These are phyloP conservation scores for Jamesozyma spencerorum DNA, from an alignment of 805 yeast species.

Conservation along the genomic window DNA sequence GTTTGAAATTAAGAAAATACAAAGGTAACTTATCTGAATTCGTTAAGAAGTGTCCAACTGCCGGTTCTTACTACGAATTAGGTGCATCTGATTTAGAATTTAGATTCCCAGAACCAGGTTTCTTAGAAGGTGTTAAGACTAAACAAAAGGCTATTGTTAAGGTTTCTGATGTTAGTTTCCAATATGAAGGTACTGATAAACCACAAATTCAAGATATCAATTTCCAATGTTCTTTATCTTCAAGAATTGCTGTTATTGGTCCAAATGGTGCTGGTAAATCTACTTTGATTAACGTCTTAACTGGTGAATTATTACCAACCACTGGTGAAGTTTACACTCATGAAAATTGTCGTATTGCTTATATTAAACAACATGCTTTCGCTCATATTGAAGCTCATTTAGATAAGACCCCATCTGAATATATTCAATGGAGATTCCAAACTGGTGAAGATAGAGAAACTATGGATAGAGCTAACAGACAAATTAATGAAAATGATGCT, in stretches of 20 bases:
- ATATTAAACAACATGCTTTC: conserved; percentile 99
- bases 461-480: conserved; percentile 99
- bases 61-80: conserved; percentile 96
- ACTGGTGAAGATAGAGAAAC: conserved; percentile 99
- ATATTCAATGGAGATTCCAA: conserved; percentile 99
- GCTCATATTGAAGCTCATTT: conserved; percentile 98
- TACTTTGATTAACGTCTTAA: conserved; percentile 94
- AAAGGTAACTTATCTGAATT: conserved; percentile 99
- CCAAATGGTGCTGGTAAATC: conserved; percentile 99
- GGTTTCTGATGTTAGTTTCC: conserved; percentile 96
- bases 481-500: conserved; percentile 94
- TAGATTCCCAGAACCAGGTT: conserved; percentile 99
- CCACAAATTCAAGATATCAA: conserved; percentile 87
- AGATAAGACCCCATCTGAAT: conserved; percentile 99
- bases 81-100: conserved; percentile 97
- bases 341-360: conserved; percentile 99
- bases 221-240: conserved; percentile 98
- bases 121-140: conserved; percentile 99
- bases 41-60: conserved; percentile 97
- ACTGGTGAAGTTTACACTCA: conserved; percentile 98
- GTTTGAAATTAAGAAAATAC: conserved; percentile 98
- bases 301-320: conserved; percentile 99
- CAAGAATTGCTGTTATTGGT: conserved; percentile 99
- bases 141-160: conserved; percentile 99
- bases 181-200: conserved; percentile 96